Percentiles rank a stretch among this genome's conserved stretches.
These are phyloP conservation scores for Withania somnifera DNA, from an alignment of 305 asterid genomes.

Conservation along the genomic window DNA sequence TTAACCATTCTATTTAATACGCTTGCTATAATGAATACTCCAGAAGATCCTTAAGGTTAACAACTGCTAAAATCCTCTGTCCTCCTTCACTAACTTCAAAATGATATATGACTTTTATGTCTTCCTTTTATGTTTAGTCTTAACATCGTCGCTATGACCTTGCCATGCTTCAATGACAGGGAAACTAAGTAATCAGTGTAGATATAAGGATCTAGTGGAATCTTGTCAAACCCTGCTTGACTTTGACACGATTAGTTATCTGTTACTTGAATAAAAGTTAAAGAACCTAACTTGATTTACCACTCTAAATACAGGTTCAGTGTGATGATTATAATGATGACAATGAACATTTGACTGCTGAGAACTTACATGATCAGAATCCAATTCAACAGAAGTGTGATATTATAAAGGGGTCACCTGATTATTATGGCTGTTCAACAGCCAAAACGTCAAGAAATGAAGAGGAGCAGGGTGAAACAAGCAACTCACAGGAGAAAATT, in stretches of 20 bases:
- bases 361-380: constrained; percentile 26
- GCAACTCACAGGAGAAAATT: constrained; percentile 43
- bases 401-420: constrained; percentile 19
- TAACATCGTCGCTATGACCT: neutral
- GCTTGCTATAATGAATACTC: neutral
- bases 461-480: constrained; percentile 38
- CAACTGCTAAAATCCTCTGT: neutral
- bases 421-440: constrained; percentile 22
- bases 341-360: constrained; percentile 22
- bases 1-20: neutral
- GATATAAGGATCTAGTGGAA: neutral
- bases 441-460: constrained; percentile 30
- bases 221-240: neutral
- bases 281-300: neutral
- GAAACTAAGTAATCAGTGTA: neutral
- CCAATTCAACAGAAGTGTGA: constrained; percentile 15
- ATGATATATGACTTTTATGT: neutral
- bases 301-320: neutral
- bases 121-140: neutral
- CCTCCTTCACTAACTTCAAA: neutral
- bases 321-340: constrained; percentile 24
- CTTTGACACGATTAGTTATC: neutral
- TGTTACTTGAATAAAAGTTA: neutral
- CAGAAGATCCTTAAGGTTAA: neutral
- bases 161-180: neutral